phyloP scores from a whole-genome alignment of 768 basidiomycete genomes.

The Chlorophyllum brunneum region DNA sequence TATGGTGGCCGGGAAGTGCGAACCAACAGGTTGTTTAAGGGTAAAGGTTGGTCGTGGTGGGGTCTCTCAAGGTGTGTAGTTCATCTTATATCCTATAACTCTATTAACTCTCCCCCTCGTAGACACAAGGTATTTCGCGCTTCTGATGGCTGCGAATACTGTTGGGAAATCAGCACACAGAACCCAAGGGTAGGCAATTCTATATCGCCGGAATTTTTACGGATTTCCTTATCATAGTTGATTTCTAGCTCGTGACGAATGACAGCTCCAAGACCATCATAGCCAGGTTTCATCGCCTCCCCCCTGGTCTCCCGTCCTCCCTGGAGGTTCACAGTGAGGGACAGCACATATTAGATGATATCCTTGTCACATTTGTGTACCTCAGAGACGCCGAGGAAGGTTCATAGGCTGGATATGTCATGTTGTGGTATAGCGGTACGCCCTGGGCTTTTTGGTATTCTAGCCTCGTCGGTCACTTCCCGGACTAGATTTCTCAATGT shows the following conservation, averaged over 20 bases:
- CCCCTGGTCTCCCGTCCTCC: background rate
- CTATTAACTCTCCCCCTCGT: background rate
- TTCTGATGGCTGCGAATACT: slow-evolving; percentile 7
- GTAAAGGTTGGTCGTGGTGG: slow-evolving; percentile 8
- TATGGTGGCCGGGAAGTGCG: slow-evolving; percentile 5
- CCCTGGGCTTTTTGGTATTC: no score
- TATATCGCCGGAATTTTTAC: background rate
- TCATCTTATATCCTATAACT: background rate
- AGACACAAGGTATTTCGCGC: slow-evolving; percentile 7
- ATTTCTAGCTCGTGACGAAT: slow-evolving; percentile 2
- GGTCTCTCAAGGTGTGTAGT: background rate
- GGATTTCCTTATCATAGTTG: background rate
- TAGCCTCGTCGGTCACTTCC: no score
- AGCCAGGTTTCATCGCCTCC: slow-evolving; percentile 2
- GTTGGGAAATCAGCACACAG: background rate
- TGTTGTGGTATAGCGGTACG: no score
- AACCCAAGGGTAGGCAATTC: background rate
- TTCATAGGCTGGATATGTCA: no score
- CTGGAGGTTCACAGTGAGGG: slow-evolving; percentile 1
- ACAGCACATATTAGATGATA: slow-evolving; percentile 2
- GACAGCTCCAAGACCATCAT: background rate
- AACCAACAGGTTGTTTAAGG: background rate
- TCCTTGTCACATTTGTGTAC: slow-evolving; percentile 7
- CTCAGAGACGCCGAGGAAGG: background rate
- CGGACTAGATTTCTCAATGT: no score